phyloP scores from a whole-genome alignment of 345 rosid species.

The Pugionium cornutum region DNA sequence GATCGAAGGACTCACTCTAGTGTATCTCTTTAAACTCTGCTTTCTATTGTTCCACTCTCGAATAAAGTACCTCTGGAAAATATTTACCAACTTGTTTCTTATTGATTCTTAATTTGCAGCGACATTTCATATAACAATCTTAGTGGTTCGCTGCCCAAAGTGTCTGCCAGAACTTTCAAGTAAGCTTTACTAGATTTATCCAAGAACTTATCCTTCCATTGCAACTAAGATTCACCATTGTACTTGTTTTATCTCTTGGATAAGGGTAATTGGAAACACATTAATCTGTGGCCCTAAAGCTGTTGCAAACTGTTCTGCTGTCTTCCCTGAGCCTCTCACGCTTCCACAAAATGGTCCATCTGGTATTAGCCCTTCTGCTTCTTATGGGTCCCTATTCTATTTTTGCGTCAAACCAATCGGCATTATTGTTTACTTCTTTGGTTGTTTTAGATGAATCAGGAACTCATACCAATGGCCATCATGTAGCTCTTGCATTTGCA shows the following conservation, averaged over 20 bases:
- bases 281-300: slow-evolving; percentile 75
- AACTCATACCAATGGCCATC: slow-evolving; percentile 59
- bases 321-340: slow-evolving; percentile 89
- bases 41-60: neutral
- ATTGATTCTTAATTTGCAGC: slow-evolving; percentile 46
- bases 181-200: slow-evolving; percentile 41
- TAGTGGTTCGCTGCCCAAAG: slow-evolving; percentile 88
- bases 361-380: slow-evolving; percentile 41
- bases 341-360: slow-evolving; percentile 76
- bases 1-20: slow-evolving; percentile 79
- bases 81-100: neutral
- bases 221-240: slow-evolving; percentile 24
- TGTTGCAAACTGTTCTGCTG: slow-evolving; percentile 72
- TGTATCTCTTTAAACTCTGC: slow-evolving; percentile 53
- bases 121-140: slow-evolving; percentile 94
- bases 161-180: slow-evolving; percentile 95
- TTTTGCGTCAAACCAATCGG: neutral
- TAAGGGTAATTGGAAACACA: slow-evolving; percentile 81
- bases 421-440: slow-evolving; percentile 17
- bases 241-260: slow-evolving; percentile 19
- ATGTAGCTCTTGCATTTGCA: slow-evolving; percentile 75
- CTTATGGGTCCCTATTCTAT: neutral
- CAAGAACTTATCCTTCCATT: slow-evolving; percentile 3
- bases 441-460: slow-evolving; percentile 52
- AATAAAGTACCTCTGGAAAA: neutral